phyloP scores from a whole-genome alignment of 352 stramenopile species.

The Pythium periplocum region DNA sequence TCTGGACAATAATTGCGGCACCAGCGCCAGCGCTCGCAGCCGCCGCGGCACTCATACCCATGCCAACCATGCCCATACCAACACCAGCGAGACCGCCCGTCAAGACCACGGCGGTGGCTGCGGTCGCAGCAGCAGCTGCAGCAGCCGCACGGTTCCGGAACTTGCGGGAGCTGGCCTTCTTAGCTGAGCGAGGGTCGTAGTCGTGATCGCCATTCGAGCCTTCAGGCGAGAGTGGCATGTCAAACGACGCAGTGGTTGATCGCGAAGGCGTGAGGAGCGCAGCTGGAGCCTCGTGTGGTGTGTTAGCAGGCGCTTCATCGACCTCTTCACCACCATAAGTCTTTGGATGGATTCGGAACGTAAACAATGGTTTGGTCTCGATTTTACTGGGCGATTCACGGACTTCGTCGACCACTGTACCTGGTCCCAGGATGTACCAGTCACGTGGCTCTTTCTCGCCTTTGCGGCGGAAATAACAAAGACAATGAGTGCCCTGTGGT shows the following conservation, averaged over 20 bases:
- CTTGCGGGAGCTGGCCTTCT: slow-evolving; percentile 42
- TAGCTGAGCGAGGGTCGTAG: slow-evolving; percentile 54
- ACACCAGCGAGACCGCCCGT: slow-evolving; percentile 74
- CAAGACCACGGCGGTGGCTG: slow-evolving; percentile 70
- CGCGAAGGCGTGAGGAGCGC: slow-evolving; percentile 15
- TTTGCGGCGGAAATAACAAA: slow-evolving; percentile 84
- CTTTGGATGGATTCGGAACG: slow-evolving; percentile 70
- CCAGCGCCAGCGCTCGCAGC: slow-evolving; percentile 68
- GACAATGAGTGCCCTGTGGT: slow-evolving; percentile 66
- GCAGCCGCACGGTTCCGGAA: slow-evolving; percentile 64
- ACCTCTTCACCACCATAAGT: slow-evolving; percentile 46
- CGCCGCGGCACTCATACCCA: slow-evolving; percentile 75
- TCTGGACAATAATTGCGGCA: slow-evolving; percentile 67
- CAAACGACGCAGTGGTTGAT: slow-evolving; percentile 8
- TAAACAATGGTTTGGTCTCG: slow-evolving; percentile 84
- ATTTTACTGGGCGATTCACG: slow-evolving; percentile 83
- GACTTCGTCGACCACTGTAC: slow-evolving; percentile 81
- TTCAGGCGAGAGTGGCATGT: slow-evolving; percentile 23
- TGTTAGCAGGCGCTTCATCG: slow-evolving; percentile 22
- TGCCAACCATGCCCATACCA: slow-evolving; percentile 61
- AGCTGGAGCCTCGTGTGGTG: not conserved
- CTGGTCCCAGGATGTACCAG: slow-evolving; percentile 75
- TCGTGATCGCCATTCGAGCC: slow-evolving; percentile 13
- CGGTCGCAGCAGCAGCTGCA: slow-evolving; percentile 63
- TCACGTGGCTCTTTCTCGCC: slow-evolving; percentile 77